Conservation (phyloP, 2,329 filamentous ascomycete genomes). For the Dactylellina haptotyla region DNA sequence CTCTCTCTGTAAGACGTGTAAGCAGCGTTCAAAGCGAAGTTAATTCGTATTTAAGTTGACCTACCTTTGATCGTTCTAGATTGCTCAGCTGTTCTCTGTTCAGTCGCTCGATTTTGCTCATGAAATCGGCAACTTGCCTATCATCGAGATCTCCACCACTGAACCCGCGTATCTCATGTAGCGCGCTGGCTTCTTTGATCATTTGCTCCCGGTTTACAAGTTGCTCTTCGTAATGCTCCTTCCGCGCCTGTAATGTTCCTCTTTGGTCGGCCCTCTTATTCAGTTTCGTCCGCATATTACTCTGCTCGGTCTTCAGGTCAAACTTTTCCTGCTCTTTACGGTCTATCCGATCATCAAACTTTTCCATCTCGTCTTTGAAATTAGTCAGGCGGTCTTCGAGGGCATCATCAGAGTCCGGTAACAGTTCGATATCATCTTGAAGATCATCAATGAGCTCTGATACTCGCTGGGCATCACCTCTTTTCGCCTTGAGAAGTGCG, state of each 20-base stretch:
- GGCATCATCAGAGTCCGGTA: conserved; percentile 39
- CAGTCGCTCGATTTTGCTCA: conserved; percentile 78
- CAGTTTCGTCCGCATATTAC: conserved; percentile 18
- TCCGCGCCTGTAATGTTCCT: conserved; percentile 84
- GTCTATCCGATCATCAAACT: conserved; percentile 28
- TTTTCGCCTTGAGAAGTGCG: conserved; percentile 18
- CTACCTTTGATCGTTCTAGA: conserved; percentile 71
- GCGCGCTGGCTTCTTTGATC: conserved; percentile 79
- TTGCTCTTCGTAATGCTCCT: conserved; percentile 85
- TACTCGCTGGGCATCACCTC: conserved; percentile 9
- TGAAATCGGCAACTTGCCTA: conserved; percentile 77
- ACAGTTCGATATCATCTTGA: conserved; percentile 35
- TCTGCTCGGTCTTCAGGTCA: conserved; percentile 29
- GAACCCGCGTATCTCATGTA: conserved; percentile 83
- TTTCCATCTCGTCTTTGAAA: conserved; percentile 49
- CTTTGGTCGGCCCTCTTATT: conserved; percentile 65
- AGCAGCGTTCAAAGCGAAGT: not conserved
- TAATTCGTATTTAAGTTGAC: not conserved
- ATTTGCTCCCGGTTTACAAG: conserved; percentile 75
- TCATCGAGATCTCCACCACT: conserved; percentile 78
- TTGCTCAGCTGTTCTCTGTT: conserved; percentile 80
- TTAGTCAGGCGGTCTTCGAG: conserved; percentile 41
- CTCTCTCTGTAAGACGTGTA: conserved; percentile 65
- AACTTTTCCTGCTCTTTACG: conserved; percentile 35
- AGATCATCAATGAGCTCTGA: conserved; percentile 34